Evolutionary conservation across 768 basidiomycete species (phyloP).

Genomic region (Macrolepiota albuminosa): DNA sequence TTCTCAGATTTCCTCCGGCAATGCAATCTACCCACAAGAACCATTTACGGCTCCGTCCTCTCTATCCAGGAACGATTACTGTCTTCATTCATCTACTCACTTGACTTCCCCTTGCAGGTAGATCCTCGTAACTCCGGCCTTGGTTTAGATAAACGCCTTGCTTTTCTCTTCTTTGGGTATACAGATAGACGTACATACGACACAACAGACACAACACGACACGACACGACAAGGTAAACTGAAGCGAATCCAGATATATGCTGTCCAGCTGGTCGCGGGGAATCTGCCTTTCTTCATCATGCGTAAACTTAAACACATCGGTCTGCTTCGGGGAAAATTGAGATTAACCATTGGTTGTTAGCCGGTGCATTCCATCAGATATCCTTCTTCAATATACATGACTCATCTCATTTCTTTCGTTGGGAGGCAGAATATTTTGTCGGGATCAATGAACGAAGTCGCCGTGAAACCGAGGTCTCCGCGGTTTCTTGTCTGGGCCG

Average conservation of each 20-base stretch:
- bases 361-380: neutral
- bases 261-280: neutral
- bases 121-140: neutral
- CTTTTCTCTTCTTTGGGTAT: neutral
- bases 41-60: neutral
- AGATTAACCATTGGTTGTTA: neutral
- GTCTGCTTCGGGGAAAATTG: neutral
- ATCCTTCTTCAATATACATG: neutral
- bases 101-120: neutral
- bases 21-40: neutral
- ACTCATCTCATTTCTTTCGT: neutral
- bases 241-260: neutral
- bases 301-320: neutral
- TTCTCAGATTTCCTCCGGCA: neutral
- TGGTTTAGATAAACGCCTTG: neutral
- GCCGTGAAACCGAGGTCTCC: constrained; percentile 18
- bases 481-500: constrained; percentile 9
- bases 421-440: neutral
- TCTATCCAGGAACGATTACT: neutral
- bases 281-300: neutral
- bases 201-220: neutral
- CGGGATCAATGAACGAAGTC: neutral
- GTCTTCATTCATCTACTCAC: neutral
- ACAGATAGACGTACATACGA: neutral
- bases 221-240: neutral